A percentile compares a stretch with the other conserved stretches of the same genome.
These are phyloP conservation scores for Cladophialophora carrionii DNA, from an alignment of 2,329 filamentous ascomycete genomes.

Conservation along the genomic window DNA sequence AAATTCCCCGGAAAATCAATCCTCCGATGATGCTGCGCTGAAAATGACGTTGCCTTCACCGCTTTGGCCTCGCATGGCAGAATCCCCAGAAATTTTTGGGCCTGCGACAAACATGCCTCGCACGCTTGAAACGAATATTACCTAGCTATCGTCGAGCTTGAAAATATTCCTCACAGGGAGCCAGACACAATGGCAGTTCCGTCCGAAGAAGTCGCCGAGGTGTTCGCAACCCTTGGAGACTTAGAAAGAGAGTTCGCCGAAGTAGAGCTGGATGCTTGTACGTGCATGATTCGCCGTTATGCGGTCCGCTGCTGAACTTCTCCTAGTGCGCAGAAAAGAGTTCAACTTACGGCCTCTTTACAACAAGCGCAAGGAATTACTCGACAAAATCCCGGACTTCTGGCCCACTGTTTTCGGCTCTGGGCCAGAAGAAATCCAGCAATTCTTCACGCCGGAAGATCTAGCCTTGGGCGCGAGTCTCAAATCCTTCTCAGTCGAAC, in stretches of 20 bases:
- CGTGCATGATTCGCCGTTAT: constrained; percentile 41
- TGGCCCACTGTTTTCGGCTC: constrained; percentile 94
- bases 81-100: constrained; percentile 25
- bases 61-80: constrained; percentile 24
- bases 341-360: constrained; percentile 62
- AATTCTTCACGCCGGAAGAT: constrained; percentile 82
- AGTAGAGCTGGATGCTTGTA: constrained; percentile 80
- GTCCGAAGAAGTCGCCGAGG: constrained; percentile 40
- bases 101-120: neutral
- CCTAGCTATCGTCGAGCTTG: neutral
- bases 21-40: neutral
- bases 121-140: neutral
- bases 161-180: neutral
- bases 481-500: constrained; percentile 70
- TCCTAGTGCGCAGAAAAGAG: constrained; percentile 36
- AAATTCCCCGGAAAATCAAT: neutral
- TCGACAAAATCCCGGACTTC: constrained; percentile 80
- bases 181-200: constrained; percentile 19
- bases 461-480: constrained; percentile 72
- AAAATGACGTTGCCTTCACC: constrained; percentile 16
- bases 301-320: neutral
- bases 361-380: constrained; percentile 70
- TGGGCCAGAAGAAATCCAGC: constrained; percentile 81
- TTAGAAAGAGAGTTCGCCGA: constrained; percentile 85
- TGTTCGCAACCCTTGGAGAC: constrained; percentile 66